Percentiles rank a stretch among this genome's conserved stretches.
Conservation (phyloP, 2,329 filamentous ascomycete species). For the Fonsecaea nubica region DNA sequence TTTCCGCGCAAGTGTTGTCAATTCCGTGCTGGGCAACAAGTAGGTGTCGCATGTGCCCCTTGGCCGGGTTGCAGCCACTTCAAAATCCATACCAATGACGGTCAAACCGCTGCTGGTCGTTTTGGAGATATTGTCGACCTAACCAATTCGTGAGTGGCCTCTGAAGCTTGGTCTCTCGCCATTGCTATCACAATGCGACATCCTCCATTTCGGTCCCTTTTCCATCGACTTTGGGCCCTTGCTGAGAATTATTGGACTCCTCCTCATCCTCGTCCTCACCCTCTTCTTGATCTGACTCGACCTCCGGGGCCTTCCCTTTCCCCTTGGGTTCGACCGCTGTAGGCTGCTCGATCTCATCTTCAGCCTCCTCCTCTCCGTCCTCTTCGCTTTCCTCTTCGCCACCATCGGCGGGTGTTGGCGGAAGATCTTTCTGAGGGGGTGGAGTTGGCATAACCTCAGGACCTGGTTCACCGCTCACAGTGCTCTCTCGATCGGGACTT, state of each 20-base stretch:
- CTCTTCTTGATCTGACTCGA: conserved; percentile 16
- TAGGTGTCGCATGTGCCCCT: background rate
- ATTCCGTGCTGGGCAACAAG: background rate
- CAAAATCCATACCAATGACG: background rate
- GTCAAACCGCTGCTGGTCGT: background rate
- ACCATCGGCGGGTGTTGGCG: conserved; percentile 37
- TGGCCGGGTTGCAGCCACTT: background rate
- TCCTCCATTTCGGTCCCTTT: conserved; percentile 42
- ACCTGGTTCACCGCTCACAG: conserved; percentile 38
- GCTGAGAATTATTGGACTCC: conserved; percentile 29
- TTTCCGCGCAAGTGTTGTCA: background rate
- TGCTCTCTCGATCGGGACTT: conserved; percentile 37
- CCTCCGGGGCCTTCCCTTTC: conserved; percentile 17
- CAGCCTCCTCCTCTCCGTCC: conserved; percentile 23
- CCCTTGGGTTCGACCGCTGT: conserved; percentile 22
- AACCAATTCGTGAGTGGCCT: background rate
- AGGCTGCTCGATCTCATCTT: conserved; percentile 27
- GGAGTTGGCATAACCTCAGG: conserved; percentile 39
- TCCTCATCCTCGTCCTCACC: conserved; percentile 31
- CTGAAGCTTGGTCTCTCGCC: background rate
- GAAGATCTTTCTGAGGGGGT: conserved; percentile 33
- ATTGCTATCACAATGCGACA: conserved; percentile 37
- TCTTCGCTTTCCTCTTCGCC: conserved; percentile 36
- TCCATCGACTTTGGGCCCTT: conserved; percentile 39
- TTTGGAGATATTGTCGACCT: background rate